Conservation (phyloP, 192 early-diverging fungal species). For the Coemansia sp. region DNA sequence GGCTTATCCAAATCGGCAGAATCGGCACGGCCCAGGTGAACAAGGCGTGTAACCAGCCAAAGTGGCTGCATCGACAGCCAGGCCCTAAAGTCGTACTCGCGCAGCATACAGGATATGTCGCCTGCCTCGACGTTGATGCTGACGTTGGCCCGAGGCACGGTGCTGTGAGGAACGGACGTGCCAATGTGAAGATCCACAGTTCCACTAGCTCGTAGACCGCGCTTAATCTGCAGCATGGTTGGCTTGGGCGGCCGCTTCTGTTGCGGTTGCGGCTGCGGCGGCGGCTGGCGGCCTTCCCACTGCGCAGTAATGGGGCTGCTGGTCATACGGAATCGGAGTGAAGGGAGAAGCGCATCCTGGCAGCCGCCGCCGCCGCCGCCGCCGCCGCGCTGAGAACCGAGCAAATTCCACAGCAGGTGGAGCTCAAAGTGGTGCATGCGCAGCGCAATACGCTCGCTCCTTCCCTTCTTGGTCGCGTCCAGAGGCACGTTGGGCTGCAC, state of each 20-base stretch:
- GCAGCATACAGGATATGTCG: slow-evolving; percentile 19
- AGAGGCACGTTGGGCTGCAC: slow-evolving; percentile 26
- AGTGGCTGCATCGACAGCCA: slow-evolving; percentile 50
- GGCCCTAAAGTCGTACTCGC: slow-evolving; percentile 38
- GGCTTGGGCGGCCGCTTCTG: neutral
- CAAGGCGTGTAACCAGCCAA: slow-evolving; percentile 30
- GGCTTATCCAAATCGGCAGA: no score
- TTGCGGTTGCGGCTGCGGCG: no score
- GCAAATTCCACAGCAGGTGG: slow-evolving; percentile 33
- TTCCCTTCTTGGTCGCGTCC: neutral
- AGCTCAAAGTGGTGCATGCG: slow-evolving; percentile 32
- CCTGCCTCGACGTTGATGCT: slow-evolving; percentile 16
- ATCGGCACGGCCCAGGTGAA: neutral
- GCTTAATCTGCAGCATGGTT: slow-evolving; percentile 14
- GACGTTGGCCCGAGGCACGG: slow-evolving; percentile 16
- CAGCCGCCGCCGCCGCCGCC: neutral
- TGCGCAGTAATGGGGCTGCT: slow-evolving; percentile 29
- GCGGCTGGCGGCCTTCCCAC: slow-evolving; percentile 26
- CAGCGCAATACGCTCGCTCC: slow-evolving; percentile 12
- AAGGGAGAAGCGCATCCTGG: slow-evolving; percentile 5
- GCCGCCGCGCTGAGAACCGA: no score
- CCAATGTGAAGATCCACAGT: slow-evolving; percentile 11
- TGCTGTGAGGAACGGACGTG: neutral
- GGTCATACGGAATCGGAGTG: slow-evolving; percentile 20
- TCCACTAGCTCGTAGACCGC: slow-evolving; percentile 25